Base-by-base conservation (phyloP, 2,329 filamentous ascomycete species). In the Diplodia intermedia region DNA sequence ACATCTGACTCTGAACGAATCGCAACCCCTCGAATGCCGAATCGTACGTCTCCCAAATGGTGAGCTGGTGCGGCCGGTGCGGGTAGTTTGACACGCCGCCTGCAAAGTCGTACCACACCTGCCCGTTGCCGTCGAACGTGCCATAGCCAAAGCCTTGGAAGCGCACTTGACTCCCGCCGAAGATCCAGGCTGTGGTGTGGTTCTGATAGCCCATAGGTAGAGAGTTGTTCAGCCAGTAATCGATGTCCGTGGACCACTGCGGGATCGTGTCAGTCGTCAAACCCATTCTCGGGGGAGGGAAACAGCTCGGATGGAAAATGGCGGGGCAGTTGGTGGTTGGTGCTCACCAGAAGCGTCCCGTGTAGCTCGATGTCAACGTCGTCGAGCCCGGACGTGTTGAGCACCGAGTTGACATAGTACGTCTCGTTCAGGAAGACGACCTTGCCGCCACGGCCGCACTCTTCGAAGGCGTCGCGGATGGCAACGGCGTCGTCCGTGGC, bases 1-100 rank as follows among this genome's bases (percentile, higher is more conserved):
- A 89, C 86, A 89, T 88, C 76, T 88, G 86, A 69, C 82, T 85
- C 69, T 86, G 82, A 8, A 88, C 75, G 70, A 86, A 87, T 2
- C 79, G 78, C 18, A 88, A 69, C 3, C 84, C 81, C 47, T 78
- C 76, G 14, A 88, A 77, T 3, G 83, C 73, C 0, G 83, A 83
- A 72, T 87, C 83, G 5, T 75, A 83, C 3, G 85, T 78, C 3
- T 79, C 76, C 20, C 77, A 82, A 72, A 88, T 81, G 20, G 84
- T 86, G 70, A 88, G 82, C 9, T 80, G 79, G 65, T 86, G 84
- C 1, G 85, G 86, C 11, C 86, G 80, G 14, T 81, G 70, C 23
- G 72, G 75, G 18, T 71, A 74, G 49, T 76, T 76, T 1, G 73
- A 75, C 9, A 71, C 70, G 7, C 70, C 71, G 6, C 56, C 81